Base-by-base conservation (phyloP, 2,329 filamentous ascomycete species). In the Beauveria caledonica region DNA sequence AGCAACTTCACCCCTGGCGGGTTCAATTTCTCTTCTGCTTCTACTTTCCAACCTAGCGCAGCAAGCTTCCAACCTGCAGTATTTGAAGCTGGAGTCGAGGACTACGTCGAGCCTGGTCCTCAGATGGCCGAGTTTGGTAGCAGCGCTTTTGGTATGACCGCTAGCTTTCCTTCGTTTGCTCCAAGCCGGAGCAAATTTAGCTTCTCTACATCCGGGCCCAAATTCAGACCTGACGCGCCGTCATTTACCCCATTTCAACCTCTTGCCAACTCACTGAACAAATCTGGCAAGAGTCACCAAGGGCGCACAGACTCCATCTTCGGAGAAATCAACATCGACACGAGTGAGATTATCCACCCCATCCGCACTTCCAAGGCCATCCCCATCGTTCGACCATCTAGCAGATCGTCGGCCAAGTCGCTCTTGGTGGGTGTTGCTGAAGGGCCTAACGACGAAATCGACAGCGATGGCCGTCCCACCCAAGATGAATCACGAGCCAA, bases 311-410 rank as follows among this genome's bases (percentile, higher is more conserved):
- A 75, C 63, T 80, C 82, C 57, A 89, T 92, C 66, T 91, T 92
- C 70, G 81, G 85, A 53, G 86, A 86, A 46, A 87, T 92, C 65
- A 82, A 85, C 63, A 75, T 89, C 36, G 82, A 79, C 59, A 72
- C 80, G 36, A 79, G 81, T 15, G 86, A 90, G 23, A 80, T 85
- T 54, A 75, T 84, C 29, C 88, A 88, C 67, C 82, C 86, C 7
- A 72, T 75, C 0, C 91, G 89, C 74, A 86, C 85, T 66, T 90
- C 87, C 5, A 97, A 94, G 74, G 91, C 91, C 10, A 83, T 96
- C 59, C 89, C 92, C 0, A 95, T 96, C 63, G 75, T 93, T 10
- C 80, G 80, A 44, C 89, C 89, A 1, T 79, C 85, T 61, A 85
- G 78, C 66, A 74, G 64, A 76, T 78, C 65, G 72, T 76, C 63